Evolutionary conservation across 441 rosid genomes (phyloP).

Genomic region (Corymbia citriodora): DNA sequence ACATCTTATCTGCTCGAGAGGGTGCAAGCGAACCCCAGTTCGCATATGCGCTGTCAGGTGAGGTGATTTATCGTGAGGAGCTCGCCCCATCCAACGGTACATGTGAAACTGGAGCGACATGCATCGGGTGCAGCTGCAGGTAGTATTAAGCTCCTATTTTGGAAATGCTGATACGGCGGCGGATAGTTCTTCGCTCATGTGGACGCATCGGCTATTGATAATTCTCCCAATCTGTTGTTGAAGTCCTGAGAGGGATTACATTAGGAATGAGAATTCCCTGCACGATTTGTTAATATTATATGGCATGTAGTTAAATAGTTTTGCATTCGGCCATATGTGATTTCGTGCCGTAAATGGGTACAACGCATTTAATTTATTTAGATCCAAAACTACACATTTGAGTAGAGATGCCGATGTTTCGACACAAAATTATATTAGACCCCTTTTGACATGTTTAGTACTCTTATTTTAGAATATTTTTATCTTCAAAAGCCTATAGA

Average conservation of each 20-base stretch:
- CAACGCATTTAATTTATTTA: background rate
- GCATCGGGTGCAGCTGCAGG: background rate
- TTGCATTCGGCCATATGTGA: background rate
- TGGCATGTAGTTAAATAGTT: background rate
- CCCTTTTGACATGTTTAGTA: background rate
- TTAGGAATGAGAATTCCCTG: background rate
- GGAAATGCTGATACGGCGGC: background rate
- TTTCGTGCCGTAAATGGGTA: background rate
- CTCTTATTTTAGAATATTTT: background rate
- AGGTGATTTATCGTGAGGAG: background rate
- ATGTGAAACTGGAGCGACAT: background rate
- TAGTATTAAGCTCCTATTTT: background rate
- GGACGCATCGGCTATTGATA: background rate
- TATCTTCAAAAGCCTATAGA: background rate
- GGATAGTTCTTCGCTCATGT: background rate
- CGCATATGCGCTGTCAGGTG: background rate
- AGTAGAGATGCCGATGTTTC: background rate
- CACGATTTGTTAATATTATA: background rate
- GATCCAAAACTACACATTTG: background rate
- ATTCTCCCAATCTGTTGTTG: background rate
- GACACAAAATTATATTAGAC: background rate
- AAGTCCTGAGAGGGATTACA: background rate
- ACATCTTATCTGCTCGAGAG: background rate
- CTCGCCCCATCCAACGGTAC: background rate
- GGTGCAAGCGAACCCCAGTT: background rate